Evolutionary conservation across 2,329 filamentous ascomycete genomes (phyloP).

Genomic region (Curvularia eragrostidis): DNA sequence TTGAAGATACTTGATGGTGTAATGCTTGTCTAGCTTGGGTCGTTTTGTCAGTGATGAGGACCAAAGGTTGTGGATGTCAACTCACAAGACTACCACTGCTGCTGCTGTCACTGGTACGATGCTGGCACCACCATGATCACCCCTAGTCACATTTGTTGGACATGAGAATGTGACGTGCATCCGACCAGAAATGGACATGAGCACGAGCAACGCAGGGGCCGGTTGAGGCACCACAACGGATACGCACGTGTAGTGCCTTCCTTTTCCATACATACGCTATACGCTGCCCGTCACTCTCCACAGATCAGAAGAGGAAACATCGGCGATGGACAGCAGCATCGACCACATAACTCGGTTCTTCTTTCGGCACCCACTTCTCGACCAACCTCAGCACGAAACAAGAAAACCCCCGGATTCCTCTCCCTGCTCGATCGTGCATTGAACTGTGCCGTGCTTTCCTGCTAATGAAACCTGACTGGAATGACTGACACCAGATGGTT

Average conservation of each 20-base stretch:
- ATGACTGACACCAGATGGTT: background rate
- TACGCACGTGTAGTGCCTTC: conserved; percentile 15
- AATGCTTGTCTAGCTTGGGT: conserved; percentile 8
- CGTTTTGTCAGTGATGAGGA: background rate
- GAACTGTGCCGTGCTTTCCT: background rate
- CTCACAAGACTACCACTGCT: background rate
- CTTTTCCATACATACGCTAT: conserved; percentile 7
- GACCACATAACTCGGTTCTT: background rate
- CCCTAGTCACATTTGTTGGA: conserved; percentile 4
- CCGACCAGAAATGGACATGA: background rate
- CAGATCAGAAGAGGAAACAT: conserved; percentile 5
- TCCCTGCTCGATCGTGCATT: background rate
- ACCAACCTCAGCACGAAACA: background rate
- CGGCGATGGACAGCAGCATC: background rate
- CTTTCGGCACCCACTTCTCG: conserved; percentile 1
- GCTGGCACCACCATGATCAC: background rate
- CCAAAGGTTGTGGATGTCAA: background rate
- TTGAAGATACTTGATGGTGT: conserved; percentile 24
- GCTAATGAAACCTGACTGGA: background rate
- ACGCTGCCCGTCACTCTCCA: background rate
- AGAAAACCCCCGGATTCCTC: background rate
- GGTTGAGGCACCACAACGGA: conserved; percentile 8
- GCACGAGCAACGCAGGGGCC: conserved; percentile 8
- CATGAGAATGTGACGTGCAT: conserved; percentile 1
- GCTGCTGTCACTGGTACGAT: background rate